Evolutionary conservation across 345 rosid genomes (phyloP), one percentile per base, ranked within the genome.

Genomic region (Eucalyptus pauciflora): DNA sequence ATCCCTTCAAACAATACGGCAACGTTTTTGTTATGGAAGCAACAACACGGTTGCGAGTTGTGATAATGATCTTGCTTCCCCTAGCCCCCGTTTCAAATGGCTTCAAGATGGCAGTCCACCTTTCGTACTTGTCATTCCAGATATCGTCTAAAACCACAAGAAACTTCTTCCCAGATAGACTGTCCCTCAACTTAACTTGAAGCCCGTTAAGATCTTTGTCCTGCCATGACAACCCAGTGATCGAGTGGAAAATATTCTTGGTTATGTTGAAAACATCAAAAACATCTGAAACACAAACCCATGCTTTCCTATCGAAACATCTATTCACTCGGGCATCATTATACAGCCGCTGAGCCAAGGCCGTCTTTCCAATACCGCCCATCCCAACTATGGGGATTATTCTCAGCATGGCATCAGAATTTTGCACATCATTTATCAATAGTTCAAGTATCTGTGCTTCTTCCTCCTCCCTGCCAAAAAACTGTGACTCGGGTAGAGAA

Each of bases 181-280:
- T 67, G 11, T n/a, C 79, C 41, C 33, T 67, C 41, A 67, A n/a
- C 41, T 2, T n/a, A 15, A 67, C 79, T 67, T 67, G 79, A 67
- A 67, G 3, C 20, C 0, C 3, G 2, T 67, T 31, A 1, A 67
- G 10, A 67, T 67, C 41, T 67, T 67, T 16, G 3, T 1, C 22
- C 6, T n/a, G 1, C 1, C 5, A 7, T 0, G 79, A 1, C 10
- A 3, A 31, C 79, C 11, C 3, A 0, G 71, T 29, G 41, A 67
- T 67, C 1, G 79, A 67, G 0, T 0, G 41, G 1, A 67, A 67
- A 31, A 67, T 31, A 67, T 1, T n/a, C 79, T n/a, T 31, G 3
- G 79, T 67, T 67, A 67, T 67, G 79, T 15, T 1, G 2, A 67
- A 0, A n/a, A 67, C 41, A 67, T 67, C 5, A 67, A n/a, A 67